Base-by-base conservation (phyloP, 495 filamentous ascomycete genomes). In the Podospora pseudocomata region DNA sequence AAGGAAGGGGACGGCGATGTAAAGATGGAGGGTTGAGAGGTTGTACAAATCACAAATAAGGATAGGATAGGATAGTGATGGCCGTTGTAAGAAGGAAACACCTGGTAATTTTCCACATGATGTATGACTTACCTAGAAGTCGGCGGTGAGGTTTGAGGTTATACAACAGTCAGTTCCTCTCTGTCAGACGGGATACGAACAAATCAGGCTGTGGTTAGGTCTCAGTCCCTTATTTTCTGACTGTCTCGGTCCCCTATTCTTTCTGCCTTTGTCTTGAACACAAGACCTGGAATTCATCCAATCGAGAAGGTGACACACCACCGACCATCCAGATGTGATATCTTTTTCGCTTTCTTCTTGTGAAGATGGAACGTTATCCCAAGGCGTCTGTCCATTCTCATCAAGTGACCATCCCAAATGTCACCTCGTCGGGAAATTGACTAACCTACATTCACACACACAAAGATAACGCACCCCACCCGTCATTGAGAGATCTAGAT, bases 21-120 rank as follows among this genome's bases (percentile, higher is more conserved):
- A 5, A 84, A 84, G 77, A 86, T 85, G 82, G 83, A 84, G 61
- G 80, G 69, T 15, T 78, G 59, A 70, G 66, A 13, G 56, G 56
- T 59, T 59, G 26, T 59, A 59, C 56, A 27, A 27, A 59, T 3
- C 39, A 49, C 13, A 13, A 16, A 0, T 6, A 11, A 49, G 9
- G 15, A 32, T 32, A 11, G 39, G 5, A 11, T 16, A 11, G 34
- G 34, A 39, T 6, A 39, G 34, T 0, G 23, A 7, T 32, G 13
- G 39, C 1, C 13, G 39, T 49, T 49, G 39, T 11, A 13, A 49
- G 39, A 49, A 49, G 39, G 7, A 49, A 59, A 59, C 7, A 59
- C 56, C 19, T 39, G 28, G 60, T 57, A 27, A 26, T 5, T 59
- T 59, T 59, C 23, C 19, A 59, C 18, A 59, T 59, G 56, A 49